phyloP scores from a whole-genome alignment of 202 grass and related monocot species.

The Saccharum hybrid region DNA sequence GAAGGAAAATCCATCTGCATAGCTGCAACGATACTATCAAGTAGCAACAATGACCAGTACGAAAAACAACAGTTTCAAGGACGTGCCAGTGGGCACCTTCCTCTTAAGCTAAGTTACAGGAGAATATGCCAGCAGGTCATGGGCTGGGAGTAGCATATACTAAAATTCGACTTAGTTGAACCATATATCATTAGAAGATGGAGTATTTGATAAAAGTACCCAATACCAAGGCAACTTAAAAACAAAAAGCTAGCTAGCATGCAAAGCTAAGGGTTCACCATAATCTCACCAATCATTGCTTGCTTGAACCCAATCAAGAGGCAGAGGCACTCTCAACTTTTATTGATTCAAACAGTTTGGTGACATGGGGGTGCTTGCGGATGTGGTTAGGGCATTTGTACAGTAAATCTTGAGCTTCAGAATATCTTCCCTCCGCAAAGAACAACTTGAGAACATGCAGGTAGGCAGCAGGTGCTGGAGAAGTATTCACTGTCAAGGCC shows the following conservation, averaged over 20 bases:
- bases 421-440: conserved; percentile 73
- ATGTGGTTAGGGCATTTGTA: conserved; percentile 80
- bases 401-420: conserved; percentile 79
- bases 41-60: neutral
- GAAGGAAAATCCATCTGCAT: neutral
- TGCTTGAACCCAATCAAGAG: conserved; percentile 38
- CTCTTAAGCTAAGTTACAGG: neutral
- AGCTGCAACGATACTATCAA: conserved; percentile 4
- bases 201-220: neutral
- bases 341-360: conserved; percentile 70
- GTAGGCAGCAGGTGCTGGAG: conserved; percentile 54
- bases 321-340: conserved; percentile 55
- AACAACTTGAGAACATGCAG: conserved; percentile 72
- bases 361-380: conserved; percentile 57
- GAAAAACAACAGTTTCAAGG: neutral
- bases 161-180: neutral
- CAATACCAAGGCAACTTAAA: conserved; percentile 31
- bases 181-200: conserved; percentile 3
- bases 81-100: neutral
- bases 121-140: neutral
- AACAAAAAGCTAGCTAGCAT: conserved; percentile 41
- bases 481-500: conserved; percentile 53
- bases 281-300: conserved; percentile 39
- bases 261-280: conserved; percentile 19
- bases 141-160: neutral